phyloP scores from a whole-genome alignment of 129 eudicot genomes.

The Arctium minus region DNA sequence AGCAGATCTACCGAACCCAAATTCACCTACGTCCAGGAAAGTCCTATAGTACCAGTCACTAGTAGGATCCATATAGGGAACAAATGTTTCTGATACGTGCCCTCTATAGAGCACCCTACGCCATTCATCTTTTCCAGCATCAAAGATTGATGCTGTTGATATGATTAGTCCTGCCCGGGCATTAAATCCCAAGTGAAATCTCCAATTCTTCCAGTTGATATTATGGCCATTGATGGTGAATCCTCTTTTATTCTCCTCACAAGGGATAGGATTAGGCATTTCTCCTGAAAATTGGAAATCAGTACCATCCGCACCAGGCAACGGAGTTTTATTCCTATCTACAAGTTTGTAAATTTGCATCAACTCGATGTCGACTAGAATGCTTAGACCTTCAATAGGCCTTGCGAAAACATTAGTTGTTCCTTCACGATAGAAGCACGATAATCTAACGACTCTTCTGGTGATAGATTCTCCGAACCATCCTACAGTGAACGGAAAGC shows the following conservation, averaged over 20 bases:
- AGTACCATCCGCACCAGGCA: slow-evolving; percentile 62
- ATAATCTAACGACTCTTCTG: slow-evolving; percentile 50
- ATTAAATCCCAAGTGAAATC: slow-evolving; percentile 64
- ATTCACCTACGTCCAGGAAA: slow-evolving; percentile 77
- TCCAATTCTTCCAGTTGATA: slow-evolving; percentile 74
- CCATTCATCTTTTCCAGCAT: slow-evolving; percentile 31
- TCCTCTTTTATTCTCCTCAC: slow-evolving; percentile 22
- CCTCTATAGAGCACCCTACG: slow-evolving; percentile 74
- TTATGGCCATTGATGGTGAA: slow-evolving; percentile 31
- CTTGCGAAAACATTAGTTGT: slow-evolving; percentile 73
- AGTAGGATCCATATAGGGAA: slow-evolving; percentile 90
- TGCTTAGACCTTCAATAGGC: slow-evolving; percentile 69
- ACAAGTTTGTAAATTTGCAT: slow-evolving; percentile 30
- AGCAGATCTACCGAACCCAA: slow-evolving; percentile 81
- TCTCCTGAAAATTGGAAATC: slow-evolving; percentile 39
- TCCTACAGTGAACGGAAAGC: slow-evolving; percentile 72
- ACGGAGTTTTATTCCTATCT: slow-evolving; percentile 30
- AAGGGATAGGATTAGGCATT: slow-evolving; percentile 22
- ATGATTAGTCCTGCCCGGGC: slow-evolving; percentile 79
- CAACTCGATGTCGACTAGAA: slow-evolving; percentile 54
- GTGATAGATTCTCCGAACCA: slow-evolving; percentile 70
- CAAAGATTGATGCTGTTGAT: slow-evolving; percentile 63
- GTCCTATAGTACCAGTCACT: slow-evolving; percentile 78
- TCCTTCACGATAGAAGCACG: slow-evolving; percentile 66
- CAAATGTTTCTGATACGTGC: slow-evolving; percentile 86